phyloP scores from a whole-genome alignment of 2,329 filamentous ascomycete species.

The Fusarium sp. region DNA sequence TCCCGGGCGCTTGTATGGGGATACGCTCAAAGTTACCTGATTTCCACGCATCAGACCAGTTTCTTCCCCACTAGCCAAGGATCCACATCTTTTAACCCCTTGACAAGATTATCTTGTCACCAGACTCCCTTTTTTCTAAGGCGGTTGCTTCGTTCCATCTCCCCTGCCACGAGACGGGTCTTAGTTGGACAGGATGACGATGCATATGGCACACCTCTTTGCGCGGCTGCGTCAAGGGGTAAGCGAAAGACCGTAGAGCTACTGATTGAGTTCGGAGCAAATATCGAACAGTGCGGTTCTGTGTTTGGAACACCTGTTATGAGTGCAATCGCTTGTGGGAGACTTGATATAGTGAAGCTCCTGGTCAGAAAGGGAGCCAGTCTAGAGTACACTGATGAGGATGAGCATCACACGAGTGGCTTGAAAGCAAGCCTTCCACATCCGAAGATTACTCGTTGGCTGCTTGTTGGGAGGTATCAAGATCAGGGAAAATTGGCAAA shows the following conservation, averaged over 20 bases:
- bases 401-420: not conserved
- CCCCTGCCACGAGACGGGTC: fast-evolving
- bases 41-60: not conserved
- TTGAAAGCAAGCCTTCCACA: not conserved
- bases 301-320: not conserved
- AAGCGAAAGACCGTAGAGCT: fast-evolving
- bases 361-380: not conserved
- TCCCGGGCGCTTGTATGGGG: not conserved
- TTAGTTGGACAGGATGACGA: not conserved
- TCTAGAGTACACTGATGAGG: not conserved
- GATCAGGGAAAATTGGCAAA: slow-evolving; percentile 5
- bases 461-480: slow-evolving; percentile 9
- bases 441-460: slow-evolving; percentile 2
- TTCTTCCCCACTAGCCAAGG: not conserved
- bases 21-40: not conserved
- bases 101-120: not conserved
- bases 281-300: not conserved
- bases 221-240: not conserved
- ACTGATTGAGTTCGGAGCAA: not conserved
- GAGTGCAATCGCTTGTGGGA: not conserved
- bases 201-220: not conserved
- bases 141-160: not conserved
- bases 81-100: not conserved
- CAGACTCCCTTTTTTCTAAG: not conserved
- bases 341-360: not conserved